These are phyloP conservation scores for Phytophthora foliorum DNA, from an alignment of 352 stramenopile species.

Conservation along the genomic window DNA sequence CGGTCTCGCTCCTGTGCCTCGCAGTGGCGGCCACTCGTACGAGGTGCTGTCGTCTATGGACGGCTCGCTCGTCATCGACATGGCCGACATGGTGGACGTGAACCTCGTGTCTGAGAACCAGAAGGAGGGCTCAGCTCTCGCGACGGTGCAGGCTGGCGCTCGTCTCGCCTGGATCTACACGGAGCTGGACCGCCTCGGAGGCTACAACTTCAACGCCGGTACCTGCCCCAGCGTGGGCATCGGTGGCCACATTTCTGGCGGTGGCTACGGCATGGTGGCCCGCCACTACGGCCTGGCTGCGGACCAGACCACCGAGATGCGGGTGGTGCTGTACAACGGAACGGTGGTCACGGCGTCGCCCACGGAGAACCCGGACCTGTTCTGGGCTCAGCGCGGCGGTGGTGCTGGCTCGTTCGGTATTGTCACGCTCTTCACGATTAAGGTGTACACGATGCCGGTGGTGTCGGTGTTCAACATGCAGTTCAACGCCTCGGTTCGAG, in stretches of 20 bases:
- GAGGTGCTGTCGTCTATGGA: constrained; percentile 69
- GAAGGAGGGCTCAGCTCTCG: constrained; percentile 42
- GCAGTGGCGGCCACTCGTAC: constrained; percentile 65
- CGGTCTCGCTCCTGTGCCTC: constrained; percentile 49
- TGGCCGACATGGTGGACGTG: constrained; percentile 64
- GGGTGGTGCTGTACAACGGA: constrained; percentile 55
- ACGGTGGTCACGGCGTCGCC: constrained; percentile 51
- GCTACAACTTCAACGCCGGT: constrained; percentile 68
- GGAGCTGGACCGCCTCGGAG: constrained; percentile 48
- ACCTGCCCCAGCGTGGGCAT: constrained; percentile 65
- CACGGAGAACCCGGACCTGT: constrained; percentile 52
- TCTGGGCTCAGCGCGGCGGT: constrained; percentile 59
- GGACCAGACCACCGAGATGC: constrained; percentile 54
- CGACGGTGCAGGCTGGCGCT: constrained; percentile 51
- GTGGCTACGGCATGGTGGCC: constrained; percentile 59
- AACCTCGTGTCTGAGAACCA: constrained; percentile 41
- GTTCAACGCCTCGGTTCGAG: constrained; percentile 45
- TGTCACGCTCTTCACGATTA: constrained; percentile 60
- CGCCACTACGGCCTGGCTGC: constrained; percentile 62
- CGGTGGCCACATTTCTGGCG: constrained; percentile 61
- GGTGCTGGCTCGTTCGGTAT: constrained; percentile 66
- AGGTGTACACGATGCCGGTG: constrained; percentile 51
- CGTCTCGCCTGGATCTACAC: constrained; percentile 59
- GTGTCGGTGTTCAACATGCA: constrained; percentile 58
- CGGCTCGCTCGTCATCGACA: constrained; percentile 63